phyloP scores from a whole-genome alignment of 2,329 filamentous ascomycete genomes.

The Epichloe sibirici region DNA sequence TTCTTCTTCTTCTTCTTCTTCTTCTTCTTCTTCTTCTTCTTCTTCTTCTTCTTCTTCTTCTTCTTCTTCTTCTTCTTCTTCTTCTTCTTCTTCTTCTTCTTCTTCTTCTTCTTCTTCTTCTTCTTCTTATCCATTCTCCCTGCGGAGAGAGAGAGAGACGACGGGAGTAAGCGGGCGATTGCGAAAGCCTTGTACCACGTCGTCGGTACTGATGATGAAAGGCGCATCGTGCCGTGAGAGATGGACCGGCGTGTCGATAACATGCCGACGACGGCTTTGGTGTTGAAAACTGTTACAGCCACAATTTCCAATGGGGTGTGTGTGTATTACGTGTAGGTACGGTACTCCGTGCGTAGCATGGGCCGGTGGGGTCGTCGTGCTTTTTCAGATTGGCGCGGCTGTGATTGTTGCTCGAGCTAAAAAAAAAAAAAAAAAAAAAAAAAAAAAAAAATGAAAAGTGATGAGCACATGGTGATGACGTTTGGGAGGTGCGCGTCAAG shows the following conservation, averaged over 20 bases:
- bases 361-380: no score
- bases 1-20: background rate
- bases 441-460: background rate
- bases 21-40: background rate
- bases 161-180: background rate
- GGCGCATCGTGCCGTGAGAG: background rate
- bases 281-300: background rate
- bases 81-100: background rate
- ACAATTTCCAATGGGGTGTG: background rate
- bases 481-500: background rate
- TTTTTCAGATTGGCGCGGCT: background rate
- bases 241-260: background rate
- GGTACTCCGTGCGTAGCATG: background rate
- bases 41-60: background rate
- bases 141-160: background rate
- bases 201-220: background rate
- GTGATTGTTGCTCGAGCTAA: background rate
- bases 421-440: background rate
- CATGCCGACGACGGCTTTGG: background rate
- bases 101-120: background rate
- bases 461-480: background rate
- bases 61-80: background rate
- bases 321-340: background rate
- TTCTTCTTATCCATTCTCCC: background rate
- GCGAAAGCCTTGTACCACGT: conserved; percentile 3